Base-by-base conservation (phyloP, 345 rosid species). In the Chamaenerion angustifolium region DNA sequence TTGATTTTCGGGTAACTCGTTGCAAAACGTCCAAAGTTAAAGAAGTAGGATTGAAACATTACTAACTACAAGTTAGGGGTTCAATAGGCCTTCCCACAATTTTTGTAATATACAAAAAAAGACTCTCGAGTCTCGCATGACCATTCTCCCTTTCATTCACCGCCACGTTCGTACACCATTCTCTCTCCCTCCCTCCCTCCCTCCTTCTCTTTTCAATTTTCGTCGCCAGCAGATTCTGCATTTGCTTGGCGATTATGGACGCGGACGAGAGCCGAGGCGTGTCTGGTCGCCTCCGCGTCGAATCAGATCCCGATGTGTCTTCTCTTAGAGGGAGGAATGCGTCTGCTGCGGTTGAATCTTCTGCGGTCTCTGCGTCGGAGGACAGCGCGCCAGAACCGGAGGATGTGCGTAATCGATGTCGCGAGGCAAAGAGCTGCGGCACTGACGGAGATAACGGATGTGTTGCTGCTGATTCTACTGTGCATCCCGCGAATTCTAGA, bases 221-320 rank as follows among this genome's bases (percentile, higher is more conserved):
- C 17, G 14, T 37, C 14, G 10, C 12, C 15, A 1, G 12, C 47
- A 3, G 18, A 35, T 49, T 49, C 35, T 23, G 35, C 27, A 10
- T 47, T 49, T 21, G 17, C 59, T 72, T 78, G 85, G 66, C 69
- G 63, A 56, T 62, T 48, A 48, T 68, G 49, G 80, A 65, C 42
- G 51, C 73, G 55, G 40, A 21, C 46, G 72, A 60, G 45, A 43
- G 42, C 48, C 56, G 56, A 5, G 73, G 61, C 41, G 57, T 58
- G n/a, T 42, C 58, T 18, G 40, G 41, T 43, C 11, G 3, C 56
- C 45, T 47, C 50, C 48, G 56, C 57, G 65, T 35, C 57, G 71
- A 46, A 48, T 48, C 54, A 21, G 87, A 83, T 81, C 80, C 65
- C 54, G 65, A 55, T 42, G 37, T 35, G 52, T 56, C 76, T 16